Conservation (phyloP, 441 rosid species). For the Brassica balearica region DNA sequence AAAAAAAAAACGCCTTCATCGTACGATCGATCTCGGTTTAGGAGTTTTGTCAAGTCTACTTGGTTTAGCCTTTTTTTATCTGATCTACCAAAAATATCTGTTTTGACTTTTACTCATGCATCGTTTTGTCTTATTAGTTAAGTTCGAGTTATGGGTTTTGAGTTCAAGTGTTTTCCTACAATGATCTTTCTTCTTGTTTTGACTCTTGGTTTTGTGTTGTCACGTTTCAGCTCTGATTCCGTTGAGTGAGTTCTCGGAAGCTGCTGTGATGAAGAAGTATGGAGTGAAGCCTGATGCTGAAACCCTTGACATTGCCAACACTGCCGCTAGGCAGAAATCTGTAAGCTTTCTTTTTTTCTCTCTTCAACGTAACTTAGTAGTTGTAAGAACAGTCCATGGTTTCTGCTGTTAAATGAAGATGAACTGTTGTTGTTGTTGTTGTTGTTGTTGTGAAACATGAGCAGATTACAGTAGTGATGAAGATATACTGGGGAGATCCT, state of each 20-base stretch:
- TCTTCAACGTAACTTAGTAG: background rate
- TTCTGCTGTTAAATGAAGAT: background rate
- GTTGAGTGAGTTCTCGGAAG: background rate
- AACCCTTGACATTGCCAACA: conserved; percentile 6
- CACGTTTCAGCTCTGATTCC: background rate
- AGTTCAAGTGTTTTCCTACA: background rate
- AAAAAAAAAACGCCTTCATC: background rate
- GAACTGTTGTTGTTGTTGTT: conserved; percentile 13
- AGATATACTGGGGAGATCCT: conserved; percentile 92
- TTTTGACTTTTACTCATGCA: background rate
- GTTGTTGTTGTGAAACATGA: background rate
- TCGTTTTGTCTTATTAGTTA: conserved; percentile 14
- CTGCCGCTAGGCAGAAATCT: conserved; percentile 1
- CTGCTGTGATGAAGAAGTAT: conserved; percentile 1
- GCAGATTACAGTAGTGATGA: conserved; percentile 72
- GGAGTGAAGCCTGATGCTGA: background rate
- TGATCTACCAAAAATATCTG: background rate
- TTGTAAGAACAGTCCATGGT: background rate
- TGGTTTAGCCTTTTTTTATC: conserved; percentile 3
- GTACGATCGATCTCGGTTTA: background rate
- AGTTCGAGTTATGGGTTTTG: background rate
- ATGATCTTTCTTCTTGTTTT: background rate
- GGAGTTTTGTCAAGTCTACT: background rate
- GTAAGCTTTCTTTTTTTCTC: background rate
- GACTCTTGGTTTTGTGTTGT: conserved; percentile 18